Conservation (phyloP, 768 basidiomycete species). For the Mrakia gelida region DNA sequence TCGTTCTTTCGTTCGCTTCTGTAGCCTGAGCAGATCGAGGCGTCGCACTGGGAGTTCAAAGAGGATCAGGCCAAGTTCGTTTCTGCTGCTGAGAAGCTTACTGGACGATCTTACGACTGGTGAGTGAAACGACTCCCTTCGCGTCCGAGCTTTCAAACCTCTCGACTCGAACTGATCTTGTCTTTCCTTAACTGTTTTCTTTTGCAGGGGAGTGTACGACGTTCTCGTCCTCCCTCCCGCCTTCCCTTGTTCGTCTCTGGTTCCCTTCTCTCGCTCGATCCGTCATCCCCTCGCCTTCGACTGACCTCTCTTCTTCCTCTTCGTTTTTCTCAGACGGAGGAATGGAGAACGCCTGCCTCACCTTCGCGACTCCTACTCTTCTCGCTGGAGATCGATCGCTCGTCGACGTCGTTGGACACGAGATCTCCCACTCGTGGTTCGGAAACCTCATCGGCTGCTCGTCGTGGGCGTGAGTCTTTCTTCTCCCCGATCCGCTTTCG, state of each 20-base stretch:
- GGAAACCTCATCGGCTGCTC: slow-evolving; percentile 59
- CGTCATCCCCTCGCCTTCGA: slow-evolving; percentile 56
- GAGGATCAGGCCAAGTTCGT: slow-evolving; percentile 72
- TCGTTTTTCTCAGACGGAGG: slow-evolving; percentile 18
- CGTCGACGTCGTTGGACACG: slow-evolving; percentile 74
- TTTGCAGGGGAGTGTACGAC: slow-evolving; percentile 66
- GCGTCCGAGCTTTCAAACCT: neutral
- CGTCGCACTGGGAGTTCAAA: slow-evolving; percentile 79
- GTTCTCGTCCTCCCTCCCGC: slow-evolving; percentile 81
- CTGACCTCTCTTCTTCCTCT: too few species aligned
- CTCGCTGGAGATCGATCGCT: slow-evolving; percentile 80
- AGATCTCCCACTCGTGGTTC: slow-evolving; percentile 70
- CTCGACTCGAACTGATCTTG: neutral
- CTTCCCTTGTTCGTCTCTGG: slow-evolving; percentile 63
- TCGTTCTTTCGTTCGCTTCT: neutral
- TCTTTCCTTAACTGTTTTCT: neutral
- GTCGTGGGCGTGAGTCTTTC: slow-evolving; percentile 38
- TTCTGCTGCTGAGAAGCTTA: slow-evolving; percentile 60
- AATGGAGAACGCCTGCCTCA: slow-evolving; percentile 37
- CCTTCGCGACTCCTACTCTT: slow-evolving; percentile 55
- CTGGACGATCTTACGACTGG: slow-evolving; percentile 66
- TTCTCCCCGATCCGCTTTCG: too few species aligned
- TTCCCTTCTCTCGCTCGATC: too few species aligned
- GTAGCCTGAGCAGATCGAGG: slow-evolving; percentile 66
- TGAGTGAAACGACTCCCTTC: neutral